A percentile compares a stretch with the other conserved stretches of the same genome.
Evolutionary conservation across 306 rosid genomes (phyloP).

Genomic region (Nissolia schottii): DNA sequence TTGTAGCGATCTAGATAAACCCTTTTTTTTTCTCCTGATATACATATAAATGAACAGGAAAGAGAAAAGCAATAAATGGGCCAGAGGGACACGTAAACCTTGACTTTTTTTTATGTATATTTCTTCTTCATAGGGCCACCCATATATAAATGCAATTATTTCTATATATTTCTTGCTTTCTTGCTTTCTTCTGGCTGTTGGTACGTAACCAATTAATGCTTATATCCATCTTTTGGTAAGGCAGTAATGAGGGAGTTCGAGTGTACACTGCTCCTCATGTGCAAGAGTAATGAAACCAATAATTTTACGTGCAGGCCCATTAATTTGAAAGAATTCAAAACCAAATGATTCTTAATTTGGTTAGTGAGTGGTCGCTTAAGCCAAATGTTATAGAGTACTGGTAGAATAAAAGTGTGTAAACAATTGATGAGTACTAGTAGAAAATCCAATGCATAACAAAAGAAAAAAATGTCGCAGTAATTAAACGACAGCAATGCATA

Average conservation of each 20-base stretch:
- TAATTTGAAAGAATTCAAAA: too few relatives aligned
- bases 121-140: not conserved
- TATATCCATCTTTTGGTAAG: conserved; percentile 17
- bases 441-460: too few relatives aligned
- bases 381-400: too few relatives aligned
- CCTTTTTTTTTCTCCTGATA: not conserved
- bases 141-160: not conserved
- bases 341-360: too few relatives aligned
- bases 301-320: too few relatives aligned
- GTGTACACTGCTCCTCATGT: not conserved
- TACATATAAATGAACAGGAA: not conserved
- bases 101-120: not conserved
- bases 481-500: not conserved
- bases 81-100: not conserved
- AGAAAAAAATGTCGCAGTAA: not conserved
- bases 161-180: too few relatives aligned
- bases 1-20: not conserved
- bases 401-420: too few relatives aligned
- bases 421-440: too few relatives aligned
- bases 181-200: not conserved
- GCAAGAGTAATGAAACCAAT: not conserved
- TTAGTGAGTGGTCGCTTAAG: too few relatives aligned
- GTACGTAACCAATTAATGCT: conserved; percentile 14
- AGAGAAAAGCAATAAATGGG: conserved; percentile 13
- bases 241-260: not conserved